These are phyloP conservation scores for Oryza coarctata DNA, from an alignment of 176 grass and related monocot genomes.

Conservation along the genomic window DNA sequence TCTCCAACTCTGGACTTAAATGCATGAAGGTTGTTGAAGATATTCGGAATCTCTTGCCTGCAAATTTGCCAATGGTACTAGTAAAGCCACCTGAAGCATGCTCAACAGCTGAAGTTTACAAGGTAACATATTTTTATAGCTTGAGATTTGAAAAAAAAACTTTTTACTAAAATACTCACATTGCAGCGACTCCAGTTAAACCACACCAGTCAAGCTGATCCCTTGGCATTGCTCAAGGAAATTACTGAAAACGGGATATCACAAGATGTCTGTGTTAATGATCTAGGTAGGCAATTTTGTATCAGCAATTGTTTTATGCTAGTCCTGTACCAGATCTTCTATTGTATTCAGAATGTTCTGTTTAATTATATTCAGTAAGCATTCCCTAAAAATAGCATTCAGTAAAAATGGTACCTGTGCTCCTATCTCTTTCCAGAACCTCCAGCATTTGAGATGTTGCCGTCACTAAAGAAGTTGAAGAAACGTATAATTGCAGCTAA, in stretches of 20 bases:
- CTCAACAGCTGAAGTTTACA: slow-evolving; percentile 94
- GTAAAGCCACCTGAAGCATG: slow-evolving; percentile 95
- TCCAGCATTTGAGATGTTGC: slow-evolving; percentile 94
- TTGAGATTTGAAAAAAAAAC: not conserved
- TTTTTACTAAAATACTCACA: slow-evolving; percentile 24
- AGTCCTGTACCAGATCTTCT: not conserved
- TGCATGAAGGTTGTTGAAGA: slow-evolving; percentile 77
- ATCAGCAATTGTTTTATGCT: not conserved
- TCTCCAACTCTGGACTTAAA: slow-evolving; percentile 15
- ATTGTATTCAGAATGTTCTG: slow-evolving; percentile 22
- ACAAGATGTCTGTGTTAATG: slow-evolving; percentile 88
- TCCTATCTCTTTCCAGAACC: slow-evolving; percentile 55
- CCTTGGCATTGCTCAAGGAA: slow-evolving; percentile 68
- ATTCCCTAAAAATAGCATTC: not conserved
- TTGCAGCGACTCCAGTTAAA: slow-evolving; percentile 69
- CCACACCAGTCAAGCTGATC: slow-evolving; percentile 66
- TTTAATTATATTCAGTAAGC: slow-evolving; percentile 12
- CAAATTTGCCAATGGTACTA: slow-evolving; percentile 79
- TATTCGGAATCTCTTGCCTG: slow-evolving; percentile 54
- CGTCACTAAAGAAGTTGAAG: slow-evolving; percentile 84
- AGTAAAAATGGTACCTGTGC: not conserved
- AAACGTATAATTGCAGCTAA: slow-evolving; percentile 80
- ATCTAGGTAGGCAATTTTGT: slow-evolving; percentile 62
- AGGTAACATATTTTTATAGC: slow-evolving; percentile 53
- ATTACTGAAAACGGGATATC: slow-evolving; percentile 83